Base-by-base conservation (phyloP, 306 rosid genomes). In the Medicago ruthenica region DNA sequence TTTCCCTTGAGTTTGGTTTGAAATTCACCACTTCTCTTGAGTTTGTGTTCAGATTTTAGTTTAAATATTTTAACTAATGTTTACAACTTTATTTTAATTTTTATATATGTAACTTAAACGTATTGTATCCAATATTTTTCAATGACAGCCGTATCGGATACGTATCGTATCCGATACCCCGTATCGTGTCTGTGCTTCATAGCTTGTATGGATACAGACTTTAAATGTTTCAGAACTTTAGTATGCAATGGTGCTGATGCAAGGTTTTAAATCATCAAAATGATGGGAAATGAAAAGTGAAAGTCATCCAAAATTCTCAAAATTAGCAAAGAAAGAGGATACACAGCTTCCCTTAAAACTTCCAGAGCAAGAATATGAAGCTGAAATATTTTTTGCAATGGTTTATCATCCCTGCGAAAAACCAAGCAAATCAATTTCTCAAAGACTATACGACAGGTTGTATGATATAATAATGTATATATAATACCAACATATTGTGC, bases 291-390 rank as follows among this genome's bases (percentile, higher is more conserved):
- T 31, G 78, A 80, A 62, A 83, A 74, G 62, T 39, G 51, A 14
- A 61, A 76, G 47, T 67, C 61, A 75, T 77, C 74, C 58, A n/a
- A 45, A 75, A 54, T 76, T 67, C 41, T 74, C 58, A 65, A 79
- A 73, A 64, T 42, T 40, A 78, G 59, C 69, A 82, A 75, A 22
- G 73, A 14, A 76, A 40, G 76, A 92, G 99, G 99, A 95, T 95
- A 95, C 99, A 92, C 93, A 11, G 99, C 99, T 81, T 90, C 97
- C 87, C 88, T 89, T 77, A 95, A 88, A 64, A 95, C 99, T 77
- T 88, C 96, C 79, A 95, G 85, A 69, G 97, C 84, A 75, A 92
- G 89, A 82, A 89, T 85, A 77, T 95, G 99, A 67, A 92, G 96
- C 79, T 79, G 91, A 81, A 95, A 84, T 63, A 79, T 71, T 55